A percentile compares a stretch with the other conserved stretches of the same genome.
Evolutionary conservation across 192 early-diverging fungal genomes (phyloP).

Genomic region (Backusella westeae): DNA sequence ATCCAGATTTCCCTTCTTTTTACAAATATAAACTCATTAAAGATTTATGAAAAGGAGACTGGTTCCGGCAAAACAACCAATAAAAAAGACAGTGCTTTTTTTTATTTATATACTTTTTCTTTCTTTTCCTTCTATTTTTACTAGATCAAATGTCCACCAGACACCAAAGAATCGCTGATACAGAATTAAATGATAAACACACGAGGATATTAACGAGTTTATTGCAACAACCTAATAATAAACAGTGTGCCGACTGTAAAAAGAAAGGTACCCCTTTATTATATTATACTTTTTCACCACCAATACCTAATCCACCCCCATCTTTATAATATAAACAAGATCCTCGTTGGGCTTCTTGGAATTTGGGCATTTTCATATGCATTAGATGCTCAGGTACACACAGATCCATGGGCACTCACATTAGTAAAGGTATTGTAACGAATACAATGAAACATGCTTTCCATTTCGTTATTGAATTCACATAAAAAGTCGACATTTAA

Average conservation of each 20-base stretch:
- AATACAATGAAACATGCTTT: neutral
- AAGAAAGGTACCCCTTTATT: constrained; percentile 57
- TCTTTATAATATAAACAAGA: constrained; percentile 25
- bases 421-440: constrained; percentile 48
- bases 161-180: constrained; percentile 59
- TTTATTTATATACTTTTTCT: neutral
- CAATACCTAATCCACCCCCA: too few relatives aligned
- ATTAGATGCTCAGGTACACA: constrained; percentile 74
- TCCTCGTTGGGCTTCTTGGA: constrained; percentile 73
- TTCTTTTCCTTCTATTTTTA: neutral
- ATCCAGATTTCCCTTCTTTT: neutral
- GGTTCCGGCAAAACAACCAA: neutral
- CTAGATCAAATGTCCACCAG: constrained; percentile 54
- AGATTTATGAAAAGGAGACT: neutral
- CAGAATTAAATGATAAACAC: constrained; percentile 68
- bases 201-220: constrained; percentile 64
- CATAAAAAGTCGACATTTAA: neutral
- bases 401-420: constrained; percentile 66
- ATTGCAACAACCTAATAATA: constrained; percentile 64
- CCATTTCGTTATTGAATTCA: neutral
- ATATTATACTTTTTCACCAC: neutral
- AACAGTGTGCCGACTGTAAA: constrained; percentile 71
- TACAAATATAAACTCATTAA: neutral
- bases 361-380: constrained; percentile 68
- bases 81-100: neutral